Conservation (phyloP, 2,329 filamentous ascomycete genomes). For the Colletotrichum echinochloae region DNA sequence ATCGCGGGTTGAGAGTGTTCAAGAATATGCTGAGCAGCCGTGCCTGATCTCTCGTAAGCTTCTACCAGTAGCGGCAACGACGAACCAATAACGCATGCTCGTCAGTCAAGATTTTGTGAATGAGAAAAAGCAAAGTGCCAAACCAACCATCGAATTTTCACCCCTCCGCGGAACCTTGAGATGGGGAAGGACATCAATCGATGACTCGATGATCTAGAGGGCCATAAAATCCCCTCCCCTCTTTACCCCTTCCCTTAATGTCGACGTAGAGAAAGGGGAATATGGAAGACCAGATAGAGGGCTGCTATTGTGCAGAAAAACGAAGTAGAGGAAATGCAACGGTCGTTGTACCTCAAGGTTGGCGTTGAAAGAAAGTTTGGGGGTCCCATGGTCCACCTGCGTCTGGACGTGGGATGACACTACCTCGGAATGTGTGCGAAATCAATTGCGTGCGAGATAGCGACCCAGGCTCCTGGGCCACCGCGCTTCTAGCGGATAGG, state of each 20-base stretch:
- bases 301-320: not conserved
- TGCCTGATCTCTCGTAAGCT: not conserved
- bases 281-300: not conserved
- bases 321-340: not conserved
- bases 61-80: not conserved
- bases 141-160: conserved; percentile 8
- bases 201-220: not conserved
- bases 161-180: conserved; percentile 4
- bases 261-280: not conserved
- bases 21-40: not conserved
- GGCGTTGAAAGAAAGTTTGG: conserved; percentile 41
- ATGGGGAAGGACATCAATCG: not conserved
- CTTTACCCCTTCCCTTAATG: not conserved
- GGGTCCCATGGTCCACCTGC: conserved; percentile 38
- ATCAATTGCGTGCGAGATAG: conserved; percentile 26
- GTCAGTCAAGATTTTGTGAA: conserved; percentile 1
- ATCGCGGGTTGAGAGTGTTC: not conserved
- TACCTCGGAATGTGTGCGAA: conserved; percentile 11
- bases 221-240: not conserved
- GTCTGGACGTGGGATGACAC: conserved; percentile 38
- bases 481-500: conserved; percentile 9
- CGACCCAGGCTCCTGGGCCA: conserved; percentile 29
- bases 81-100: conserved; percentile 13
- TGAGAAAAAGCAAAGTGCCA: conserved; percentile 18
- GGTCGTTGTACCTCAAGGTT: not conserved